These are phyloP conservation scores for Vigna angularis DNA, from an alignment of 306 rosid species.

Conservation along the genomic window DNA sequence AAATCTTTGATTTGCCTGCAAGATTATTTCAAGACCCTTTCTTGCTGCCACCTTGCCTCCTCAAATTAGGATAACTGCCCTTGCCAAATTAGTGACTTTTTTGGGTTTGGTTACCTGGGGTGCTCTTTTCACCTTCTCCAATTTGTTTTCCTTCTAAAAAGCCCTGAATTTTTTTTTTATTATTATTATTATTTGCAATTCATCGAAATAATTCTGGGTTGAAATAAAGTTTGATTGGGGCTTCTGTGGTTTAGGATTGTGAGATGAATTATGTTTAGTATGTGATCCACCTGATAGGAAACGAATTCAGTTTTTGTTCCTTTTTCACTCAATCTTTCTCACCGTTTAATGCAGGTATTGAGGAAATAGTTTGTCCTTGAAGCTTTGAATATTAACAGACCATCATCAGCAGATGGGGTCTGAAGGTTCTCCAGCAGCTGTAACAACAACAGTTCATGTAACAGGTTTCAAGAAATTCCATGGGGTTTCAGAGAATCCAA, in stretches of 20 bases:
- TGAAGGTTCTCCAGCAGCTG: constrained; percentile 80
- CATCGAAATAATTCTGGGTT: not conserved
- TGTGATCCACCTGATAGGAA: not conserved
- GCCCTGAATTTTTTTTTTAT: constrained; percentile 8
- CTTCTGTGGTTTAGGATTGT: not conserved
- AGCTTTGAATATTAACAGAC: constrained; percentile 48
- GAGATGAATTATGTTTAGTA: not conserved
- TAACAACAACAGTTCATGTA: constrained; percentile 74
- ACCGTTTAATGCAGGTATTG: constrained; percentile 56
- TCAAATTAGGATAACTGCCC: not conserved
- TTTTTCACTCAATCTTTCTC: constrained; percentile 18
- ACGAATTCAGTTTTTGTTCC: constrained; percentile 13
- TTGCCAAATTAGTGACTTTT: not conserved
- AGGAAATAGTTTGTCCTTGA: constrained; percentile 48
- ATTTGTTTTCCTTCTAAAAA: constrained; percentile 9
- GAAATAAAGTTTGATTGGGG: constrained; percentile 5
- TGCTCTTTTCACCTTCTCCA: constrained; percentile 9
- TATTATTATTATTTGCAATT: constrained; percentile 4
- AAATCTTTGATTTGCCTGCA: constrained; percentile 16
- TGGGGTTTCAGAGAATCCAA: constrained; percentile 96
- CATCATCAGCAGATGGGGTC: constrained; percentile 78
- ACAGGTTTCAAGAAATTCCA: constrained; percentile 98
- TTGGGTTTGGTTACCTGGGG: constrained; percentile 30
- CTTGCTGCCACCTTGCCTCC: not conserved
- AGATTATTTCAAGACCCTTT: constrained; percentile 28